Evolutionary conservation across 371 early-diverging fungal genomes (phyloP), one percentile per base, ranked within the genome.

Genomic region (Apophysomyces elegans): DNA sequence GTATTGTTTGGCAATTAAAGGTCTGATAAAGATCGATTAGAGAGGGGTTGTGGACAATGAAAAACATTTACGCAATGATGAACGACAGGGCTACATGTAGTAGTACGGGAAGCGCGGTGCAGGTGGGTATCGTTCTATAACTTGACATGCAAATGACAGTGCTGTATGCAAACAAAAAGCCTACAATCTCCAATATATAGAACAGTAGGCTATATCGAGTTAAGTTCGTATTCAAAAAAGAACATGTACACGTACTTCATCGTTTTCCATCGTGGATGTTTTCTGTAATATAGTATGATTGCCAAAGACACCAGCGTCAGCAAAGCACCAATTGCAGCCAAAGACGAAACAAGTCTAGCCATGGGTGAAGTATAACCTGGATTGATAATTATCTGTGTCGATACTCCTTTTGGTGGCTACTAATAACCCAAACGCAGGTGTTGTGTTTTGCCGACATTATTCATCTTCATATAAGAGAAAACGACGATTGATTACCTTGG

Each of bases 141-240:
- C 66, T 79, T 2, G 68, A 56, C 63, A 76, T 73, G n/a, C 78
- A 67, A 37, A 75, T 75, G 1, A 79, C 56, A 54, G 83, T 70
- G 0, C 73, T 64, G 46, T 84, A 77, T 0, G 77, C 65, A 7
- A 83, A 47, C 4, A 79, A 58, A 35, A 84, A 74, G 0, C 87
- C 87, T 8, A 76, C 37, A 4, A 86, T 67, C 44, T 86, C 84
- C 7, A 86, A 69, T 0, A 80, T 72, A 60, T 84, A 87, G 67
- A 85, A 87, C 5, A 84, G 58, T 11, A 84, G 84, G 41, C 85
- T 85, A 44, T 7, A 38, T 38, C 14, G 47, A 16, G 21, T 12
- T 59, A 18, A 43, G 8, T 58, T 43, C 58, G 64, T n/a, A 21
- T n/a, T 50, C 54, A 50, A 21, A 21, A 50, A 18, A 6, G 21